Evolutionary conservation across 2,329 filamentous ascomycete genomes (phyloP).

Genomic region (Fusarium keratoplasticum): DNA sequence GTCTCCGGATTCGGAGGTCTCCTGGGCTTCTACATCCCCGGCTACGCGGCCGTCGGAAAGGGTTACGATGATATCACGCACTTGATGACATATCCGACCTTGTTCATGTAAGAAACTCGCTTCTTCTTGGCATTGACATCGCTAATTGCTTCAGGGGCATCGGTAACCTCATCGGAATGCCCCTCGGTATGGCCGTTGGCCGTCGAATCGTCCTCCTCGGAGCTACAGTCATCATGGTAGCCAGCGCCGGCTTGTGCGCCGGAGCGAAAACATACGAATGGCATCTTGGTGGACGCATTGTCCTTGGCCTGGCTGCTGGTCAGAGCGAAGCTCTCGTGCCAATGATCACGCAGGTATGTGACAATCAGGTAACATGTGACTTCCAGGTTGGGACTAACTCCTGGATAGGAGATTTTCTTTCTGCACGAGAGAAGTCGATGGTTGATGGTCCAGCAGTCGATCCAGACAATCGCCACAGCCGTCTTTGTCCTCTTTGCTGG

Average conservation of each 20-base stretch:
- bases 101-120: conserved; percentile 17
- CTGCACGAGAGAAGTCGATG: conserved; percentile 33
- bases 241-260: conserved; percentile 31
- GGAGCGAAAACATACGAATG: conserved; percentile 35
- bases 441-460: conserved; percentile 39
- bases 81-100: conserved; percentile 24
- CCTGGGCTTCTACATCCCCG: conserved; percentile 25
- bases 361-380: not conserved
- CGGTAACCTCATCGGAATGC: conserved; percentile 40
- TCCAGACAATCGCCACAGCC: conserved; percentile 33
- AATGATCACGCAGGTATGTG: not conserved
- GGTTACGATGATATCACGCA: conserved; percentile 23
- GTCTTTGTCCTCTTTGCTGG: not conserved
- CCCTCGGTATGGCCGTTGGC: conserved; percentile 34
- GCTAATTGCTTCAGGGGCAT: conserved; percentile 22
- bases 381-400: not conserved
- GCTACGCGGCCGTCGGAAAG: conserved; percentile 15
- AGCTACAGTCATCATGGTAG: conserved; percentile 36
- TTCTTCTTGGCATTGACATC: not conserved
- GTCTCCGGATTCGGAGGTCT: conserved; percentile 26
- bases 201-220: conserved; percentile 36
- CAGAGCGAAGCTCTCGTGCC: conserved; percentile 28
- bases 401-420: conserved; percentile 35
- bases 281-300: conserved; percentile 31
- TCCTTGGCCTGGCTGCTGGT: conserved; percentile 33